A percentile compares a stretch with the other conserved stretches of the same genome.
Conservation (phyloP, 73 alveolate species). For the Paramecium sonneborni region DNA sequence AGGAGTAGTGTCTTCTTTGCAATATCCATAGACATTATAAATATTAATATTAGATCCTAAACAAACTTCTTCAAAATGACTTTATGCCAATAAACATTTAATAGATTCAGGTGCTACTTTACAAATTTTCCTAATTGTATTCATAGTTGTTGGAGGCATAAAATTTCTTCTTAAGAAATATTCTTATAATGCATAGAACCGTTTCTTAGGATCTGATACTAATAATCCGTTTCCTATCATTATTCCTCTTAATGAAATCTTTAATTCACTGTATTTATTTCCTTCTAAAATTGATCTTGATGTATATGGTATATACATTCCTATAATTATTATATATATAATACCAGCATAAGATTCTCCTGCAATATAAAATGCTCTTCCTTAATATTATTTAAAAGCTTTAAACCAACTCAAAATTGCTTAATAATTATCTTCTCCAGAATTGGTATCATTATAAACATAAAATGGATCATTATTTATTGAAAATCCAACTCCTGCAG, state of each 20-base stretch:
- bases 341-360: slow-evolving; percentile 96
- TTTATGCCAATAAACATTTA: not conserved
- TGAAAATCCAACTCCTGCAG: slow-evolving; percentile 97
- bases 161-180: slow-evolving; percentile 23
- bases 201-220: not conserved
- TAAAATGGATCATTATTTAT: not conserved
- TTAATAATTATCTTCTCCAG: slow-evolving; percentile 65
- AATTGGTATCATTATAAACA: slow-evolving; percentile 42
- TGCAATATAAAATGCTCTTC: slow-evolving; percentile 82
- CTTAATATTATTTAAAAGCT: slow-evolving; percentile 71
- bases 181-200: not conserved
- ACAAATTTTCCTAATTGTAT: not conserved
- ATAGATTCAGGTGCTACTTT: not conserved
- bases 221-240: slow-evolving; percentile 75
- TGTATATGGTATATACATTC: slow-evolving; percentile 88
- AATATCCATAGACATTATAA: slow-evolving; percentile 45
- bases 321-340: not conserved
- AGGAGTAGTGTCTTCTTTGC: not conserved
- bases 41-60: slow-evolving; percentile 26
- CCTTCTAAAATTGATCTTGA: slow-evolving; percentile 58
- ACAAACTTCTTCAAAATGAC: not conserved
- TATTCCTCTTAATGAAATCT: slow-evolving; percentile 63
- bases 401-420: slow-evolving; percentile 61
- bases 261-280: not conserved
- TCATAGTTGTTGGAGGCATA: not conserved